Evolutionary conservation across 1,284 basidiomycete species (phyloP).

Genomic region (Lentinus polychrous): DNA sequence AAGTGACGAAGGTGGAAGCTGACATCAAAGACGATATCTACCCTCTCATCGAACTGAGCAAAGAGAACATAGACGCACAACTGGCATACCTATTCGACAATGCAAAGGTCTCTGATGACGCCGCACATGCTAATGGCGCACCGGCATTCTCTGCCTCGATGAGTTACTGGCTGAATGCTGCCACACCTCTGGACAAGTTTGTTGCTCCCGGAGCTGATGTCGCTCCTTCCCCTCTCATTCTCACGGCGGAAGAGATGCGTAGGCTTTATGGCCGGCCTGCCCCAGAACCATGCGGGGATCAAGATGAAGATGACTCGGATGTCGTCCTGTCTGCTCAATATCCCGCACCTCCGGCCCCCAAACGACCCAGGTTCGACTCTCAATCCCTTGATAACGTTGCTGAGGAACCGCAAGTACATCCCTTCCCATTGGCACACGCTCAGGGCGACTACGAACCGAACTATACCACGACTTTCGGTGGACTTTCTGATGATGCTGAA

Average conservation of each 20-base stretch:
- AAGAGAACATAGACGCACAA: not conserved
- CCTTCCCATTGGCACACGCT: not conserved
- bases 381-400: not conserved
- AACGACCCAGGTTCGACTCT: not conserved
- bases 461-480: slow-evolving; percentile 8
- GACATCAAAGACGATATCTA: slow-evolving; percentile 8
- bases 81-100: not conserved
- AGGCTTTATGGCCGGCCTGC: slow-evolving; percentile 10
- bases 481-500: slow-evolving; percentile 17
- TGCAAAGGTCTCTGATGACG: not conserved
- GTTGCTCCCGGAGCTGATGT: no score
- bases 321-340: not conserved
- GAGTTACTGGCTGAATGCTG: not conserved
- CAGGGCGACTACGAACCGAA: not conserved
- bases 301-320: slow-evolving; percentile 10
- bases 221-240: slow-evolving; percentile 7
- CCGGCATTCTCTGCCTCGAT: not conserved
- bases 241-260: slow-evolving; percentile 18
- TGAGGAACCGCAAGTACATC: not conserved
- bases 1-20: slow-evolving; percentile 28
- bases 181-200: not conserved
- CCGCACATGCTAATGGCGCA: not conserved
- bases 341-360: not conserved
- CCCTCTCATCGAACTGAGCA: not conserved
- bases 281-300: slow-evolving; percentile 3